phyloP scores from a whole-genome alignment of 805 yeast genomes.

The Saturnispora kantuleensis region DNA sequence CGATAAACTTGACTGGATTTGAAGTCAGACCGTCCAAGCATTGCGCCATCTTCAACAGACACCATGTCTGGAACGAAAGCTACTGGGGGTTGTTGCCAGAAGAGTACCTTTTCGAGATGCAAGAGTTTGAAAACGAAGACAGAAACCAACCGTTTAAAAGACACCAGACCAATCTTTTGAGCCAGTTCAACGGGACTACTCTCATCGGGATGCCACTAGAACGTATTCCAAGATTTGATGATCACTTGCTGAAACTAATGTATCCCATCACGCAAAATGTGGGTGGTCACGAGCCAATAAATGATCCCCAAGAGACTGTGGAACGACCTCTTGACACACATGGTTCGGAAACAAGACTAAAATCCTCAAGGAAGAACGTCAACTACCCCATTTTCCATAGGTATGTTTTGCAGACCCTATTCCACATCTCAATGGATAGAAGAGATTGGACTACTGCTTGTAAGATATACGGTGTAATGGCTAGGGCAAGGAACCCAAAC shows the following conservation, averaged over 20 bases:
- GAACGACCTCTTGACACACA: neutral
- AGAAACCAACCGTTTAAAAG: neutral
- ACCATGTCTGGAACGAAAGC: neutral
- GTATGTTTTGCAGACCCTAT: slow-evolving; percentile 1
- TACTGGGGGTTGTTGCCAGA: slow-evolving; percentile 1
- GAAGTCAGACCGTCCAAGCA: neutral
- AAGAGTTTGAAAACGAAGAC: neutral
- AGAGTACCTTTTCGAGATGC: slow-evolving; percentile 4
- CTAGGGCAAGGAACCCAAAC: neutral
- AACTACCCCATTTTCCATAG: neutral
- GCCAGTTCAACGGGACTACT: neutral
- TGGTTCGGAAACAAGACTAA: neutral
- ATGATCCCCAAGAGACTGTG: neutral
- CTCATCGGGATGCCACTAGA: slow-evolving; percentile 1
- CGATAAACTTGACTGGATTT: slow-evolving; percentile 1
- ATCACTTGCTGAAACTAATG: slow-evolving; percentile 1
- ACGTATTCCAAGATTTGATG: slow-evolving; percentile 2
- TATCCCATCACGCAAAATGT: neutral
- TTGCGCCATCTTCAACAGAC: neutral
- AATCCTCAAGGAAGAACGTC: neutral
- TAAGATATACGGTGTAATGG: slow-evolving; percentile 1
- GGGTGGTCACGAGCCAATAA: neutral
- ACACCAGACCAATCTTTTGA: neutral
- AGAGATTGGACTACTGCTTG: slow-evolving; percentile 4
- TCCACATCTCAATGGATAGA: slow-evolving; percentile 2